Percentiles rank a stretch among this genome's conserved stretches.
These are phyloP conservation scores for Fragaria iinumae DNA, from an alignment of 306 rosid species.

Conservation along the genomic window DNA sequence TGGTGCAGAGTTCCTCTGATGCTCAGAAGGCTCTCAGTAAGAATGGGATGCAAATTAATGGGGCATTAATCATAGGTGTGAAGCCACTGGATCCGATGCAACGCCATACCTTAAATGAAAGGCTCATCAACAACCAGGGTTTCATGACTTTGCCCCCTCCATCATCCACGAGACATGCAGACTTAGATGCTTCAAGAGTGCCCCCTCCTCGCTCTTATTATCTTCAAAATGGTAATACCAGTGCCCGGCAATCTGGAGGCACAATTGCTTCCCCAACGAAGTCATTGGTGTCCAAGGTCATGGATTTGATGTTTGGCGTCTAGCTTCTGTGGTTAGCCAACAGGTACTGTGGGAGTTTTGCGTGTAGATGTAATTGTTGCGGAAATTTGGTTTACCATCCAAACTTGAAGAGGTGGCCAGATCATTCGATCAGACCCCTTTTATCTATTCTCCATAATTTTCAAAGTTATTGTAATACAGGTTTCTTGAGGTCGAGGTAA, in stretches of 20 bases:
- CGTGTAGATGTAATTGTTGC: constrained; percentile 33
- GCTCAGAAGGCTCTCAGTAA: constrained; percentile 90
- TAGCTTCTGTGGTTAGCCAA: constrained; percentile 30
- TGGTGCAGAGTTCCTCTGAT: constrained; percentile 76
- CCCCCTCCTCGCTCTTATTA: constrained; percentile 53
- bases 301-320: constrained; percentile 97
- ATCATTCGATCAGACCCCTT: neutral
- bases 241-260: constrained; percentile 63
- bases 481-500: neutral
- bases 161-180: constrained; percentile 51
- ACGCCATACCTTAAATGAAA: constrained; percentile 69
- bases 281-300: constrained; percentile 73
- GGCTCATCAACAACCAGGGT: constrained; percentile 58
- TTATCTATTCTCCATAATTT: neutral
- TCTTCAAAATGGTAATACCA: constrained; percentile 67
- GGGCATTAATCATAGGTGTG: constrained; percentile 87
- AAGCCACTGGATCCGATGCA: constrained; percentile 95
- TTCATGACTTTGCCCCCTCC: constrained; percentile 73
- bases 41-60: constrained; percentile 86
- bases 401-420: constrained; percentile 15
- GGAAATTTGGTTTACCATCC: constrained; percentile 17
- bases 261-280: constrained; percentile 94
- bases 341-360: constrained; percentile 15
- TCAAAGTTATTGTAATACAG: neutral
- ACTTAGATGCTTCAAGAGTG: constrained; percentile 43